Base-by-base conservation (phyloP, 129 eudicot genomes). In the Pseudognaphalium luteoalbum region DNA sequence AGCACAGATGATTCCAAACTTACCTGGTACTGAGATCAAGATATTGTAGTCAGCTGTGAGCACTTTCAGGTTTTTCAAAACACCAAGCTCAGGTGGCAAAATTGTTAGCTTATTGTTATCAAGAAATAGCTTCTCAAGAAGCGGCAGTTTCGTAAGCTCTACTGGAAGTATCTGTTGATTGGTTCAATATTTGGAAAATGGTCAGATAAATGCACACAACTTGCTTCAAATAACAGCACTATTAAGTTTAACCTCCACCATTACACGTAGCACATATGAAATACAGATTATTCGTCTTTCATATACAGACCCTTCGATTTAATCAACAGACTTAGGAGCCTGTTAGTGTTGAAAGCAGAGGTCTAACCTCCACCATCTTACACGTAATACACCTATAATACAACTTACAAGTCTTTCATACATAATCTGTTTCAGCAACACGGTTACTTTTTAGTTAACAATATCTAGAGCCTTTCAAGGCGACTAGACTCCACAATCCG, bases 1-100 rank as follows among this genome's bases (percentile, higher is more conserved):
- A 73, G 63, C 72, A 44, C 60, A 29, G 15, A 34, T 30, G 15
- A 34, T 30, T 65, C 19, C 66, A 58, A 68, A 60, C 83, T 68
- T 88, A 89, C 99, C 99, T 66, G 97, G 99, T 42, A 95, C 97
- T 2, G 99, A 87, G 72, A 84, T 86, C 70, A 95, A 82, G 92
- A 87, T 78, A 81, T 95, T 95, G 82, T 87, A 83, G 89, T 95
- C 99, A 64, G 76, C 96, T 7, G 96, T 82, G 47, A 95, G 94
- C 68, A 91, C 96, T 86, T 95, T 95, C 59, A 95, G 83, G 86
- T 86, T 81, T 83, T 86, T 95, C 69, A 95, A 87, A 54, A 73
- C 87, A 30, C 99, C 96, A 71, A 95, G 90, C 82, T 95, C 97
- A 69, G 99, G 89, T 41, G 99, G 99, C 82, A 95, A 83, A 80